Conservation (phyloP, 306 rosid species). For the Prunus salicina region DNA sequence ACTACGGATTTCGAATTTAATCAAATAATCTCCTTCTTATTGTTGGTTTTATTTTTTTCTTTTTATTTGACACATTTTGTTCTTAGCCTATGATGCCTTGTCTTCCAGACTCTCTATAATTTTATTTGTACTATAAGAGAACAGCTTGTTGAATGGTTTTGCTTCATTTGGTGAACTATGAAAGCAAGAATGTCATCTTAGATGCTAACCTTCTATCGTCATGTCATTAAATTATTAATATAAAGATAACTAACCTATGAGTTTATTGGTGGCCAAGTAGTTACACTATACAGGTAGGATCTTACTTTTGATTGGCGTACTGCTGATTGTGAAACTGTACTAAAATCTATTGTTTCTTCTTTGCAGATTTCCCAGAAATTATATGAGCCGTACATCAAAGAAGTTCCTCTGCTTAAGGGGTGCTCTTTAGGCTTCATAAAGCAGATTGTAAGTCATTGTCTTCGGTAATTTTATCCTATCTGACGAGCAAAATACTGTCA, state of each 20-base stretch:
- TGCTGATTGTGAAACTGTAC: neutral
- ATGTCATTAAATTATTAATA: neutral
- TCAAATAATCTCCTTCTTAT: neutral
- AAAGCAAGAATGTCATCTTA: neutral
- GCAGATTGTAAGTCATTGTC: conserved; percentile 47
- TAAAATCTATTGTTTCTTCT: neutral
- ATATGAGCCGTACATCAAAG: conserved; percentile 45
- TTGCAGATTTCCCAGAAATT: conserved; percentile 53
- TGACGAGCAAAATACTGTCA: neutral
- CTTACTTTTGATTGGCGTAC: neutral
- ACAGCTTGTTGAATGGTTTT: neutral
- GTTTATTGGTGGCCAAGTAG: neutral
- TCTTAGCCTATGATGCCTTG: neutral
- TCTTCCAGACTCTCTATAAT: too few species aligned
- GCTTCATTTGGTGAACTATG: neutral
- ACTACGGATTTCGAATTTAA: neutral
- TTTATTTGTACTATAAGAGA: neutral
- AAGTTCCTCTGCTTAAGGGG: conserved; percentile 49
- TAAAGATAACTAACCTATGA: neutral
- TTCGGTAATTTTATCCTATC: neutral
- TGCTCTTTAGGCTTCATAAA: conserved; percentile 62
- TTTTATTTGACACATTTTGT: neutral
- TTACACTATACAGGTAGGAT: neutral
- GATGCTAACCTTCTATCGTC: neutral
- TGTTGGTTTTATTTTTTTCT: neutral